A percentile compares a stretch with the other conserved stretches of the same genome.
phyloP scores from a whole-genome alignment of 169 alveolate species.

The Plasmodium knowlesi region DNA sequence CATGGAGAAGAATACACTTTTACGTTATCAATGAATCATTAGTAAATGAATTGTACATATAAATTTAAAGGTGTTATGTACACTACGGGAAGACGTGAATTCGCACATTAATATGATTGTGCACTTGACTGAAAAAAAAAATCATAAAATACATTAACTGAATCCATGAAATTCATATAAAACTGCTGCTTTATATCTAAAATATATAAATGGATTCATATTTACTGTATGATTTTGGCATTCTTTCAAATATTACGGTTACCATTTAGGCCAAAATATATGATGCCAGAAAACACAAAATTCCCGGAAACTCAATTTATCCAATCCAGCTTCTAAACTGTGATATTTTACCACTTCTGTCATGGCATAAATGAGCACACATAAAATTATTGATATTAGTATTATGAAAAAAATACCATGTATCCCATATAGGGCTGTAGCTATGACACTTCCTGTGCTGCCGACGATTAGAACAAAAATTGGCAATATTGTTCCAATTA shows the following conservation, averaged over 20 bases:
- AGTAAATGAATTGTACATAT: background rate
- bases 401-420: no score
- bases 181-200: background rate
- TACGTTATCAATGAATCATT: no score
- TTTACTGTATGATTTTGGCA: background rate
- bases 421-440: no score
- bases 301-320: no score
- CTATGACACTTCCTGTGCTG: no score
- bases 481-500: background rate
- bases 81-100: background rate
- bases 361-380: background rate
- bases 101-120: background rate
- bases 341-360: background rate
- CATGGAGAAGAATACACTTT: background rate
- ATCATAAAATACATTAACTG: no score
- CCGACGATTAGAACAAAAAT: background rate
- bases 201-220: no score
- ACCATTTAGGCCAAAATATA: background rate
- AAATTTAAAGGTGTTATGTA: no score
- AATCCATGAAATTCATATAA: background rate
- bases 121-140: background rate
- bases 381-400: no score
- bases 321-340: background rate
- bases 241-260: background rate
- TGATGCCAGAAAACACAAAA: background rate